These are phyloP conservation scores for Somion occarium DNA, from an alignment of 1,284 basidiomycete genomes.

Conservation along the genomic window DNA sequence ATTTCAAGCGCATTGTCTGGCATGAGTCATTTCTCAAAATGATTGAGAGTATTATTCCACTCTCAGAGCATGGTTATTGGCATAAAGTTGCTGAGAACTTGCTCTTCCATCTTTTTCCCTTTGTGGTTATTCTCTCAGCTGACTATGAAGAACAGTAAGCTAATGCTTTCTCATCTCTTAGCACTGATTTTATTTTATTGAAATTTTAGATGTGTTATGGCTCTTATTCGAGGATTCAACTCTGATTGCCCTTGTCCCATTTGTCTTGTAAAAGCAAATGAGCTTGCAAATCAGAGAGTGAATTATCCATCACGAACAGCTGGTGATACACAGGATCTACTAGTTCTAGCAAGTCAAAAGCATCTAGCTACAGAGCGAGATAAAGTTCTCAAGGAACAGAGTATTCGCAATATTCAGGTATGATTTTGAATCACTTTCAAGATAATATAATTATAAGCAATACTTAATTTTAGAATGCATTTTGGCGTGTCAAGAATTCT, in stretches of 20 bases:
- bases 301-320: not conserved
- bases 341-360: not conserved
- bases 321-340: not conserved
- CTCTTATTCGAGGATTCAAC: conserved; percentile 8
- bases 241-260: conserved; percentile 8
- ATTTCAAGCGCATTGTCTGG: conserved; percentile 27
- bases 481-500: conserved; percentile 10
- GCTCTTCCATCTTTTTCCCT: conserved; percentile 18
- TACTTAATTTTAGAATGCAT: conserved; percentile 12
- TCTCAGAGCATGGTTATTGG: conserved; percentile 18
- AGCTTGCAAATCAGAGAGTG: not conserved
- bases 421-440: not conserved
- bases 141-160: conserved; percentile 35
- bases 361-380: not conserved
- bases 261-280: conserved; percentile 4
- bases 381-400: conserved; percentile 1
- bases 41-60: conserved; percentile 11
- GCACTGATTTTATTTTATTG: not conserved
- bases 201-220: conserved; percentile 8
- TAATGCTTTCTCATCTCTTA: conserved; percentile 17
- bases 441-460: not conserved
- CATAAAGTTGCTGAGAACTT: conserved; percentile 19
- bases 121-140: conserved; percentile 29
- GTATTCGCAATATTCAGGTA: conserved; percentile 8
- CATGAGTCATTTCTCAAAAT: conserved; percentile 23